Conservation (phyloP, 2,329 filamentous ascomycete genomes). For the Scedosporium aurantiacum region DNA sequence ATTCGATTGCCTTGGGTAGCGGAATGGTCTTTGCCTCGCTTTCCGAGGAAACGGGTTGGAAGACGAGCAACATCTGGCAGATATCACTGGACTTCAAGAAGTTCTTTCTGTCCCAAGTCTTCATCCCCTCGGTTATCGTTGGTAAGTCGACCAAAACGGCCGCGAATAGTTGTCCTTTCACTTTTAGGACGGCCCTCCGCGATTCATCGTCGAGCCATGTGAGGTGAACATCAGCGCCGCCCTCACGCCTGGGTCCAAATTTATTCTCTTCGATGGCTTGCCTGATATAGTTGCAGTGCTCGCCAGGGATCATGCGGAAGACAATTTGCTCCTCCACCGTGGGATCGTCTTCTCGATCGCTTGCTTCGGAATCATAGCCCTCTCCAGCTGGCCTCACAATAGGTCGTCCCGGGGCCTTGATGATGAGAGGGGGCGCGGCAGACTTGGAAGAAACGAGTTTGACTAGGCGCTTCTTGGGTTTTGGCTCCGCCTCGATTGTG, state of each 20-base stretch:
- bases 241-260: conserved; percentile 55
- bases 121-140: conserved; percentile 82
- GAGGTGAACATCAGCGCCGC: conserved; percentile 68
- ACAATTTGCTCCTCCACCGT: conserved; percentile 84
- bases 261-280: conserved; percentile 65
- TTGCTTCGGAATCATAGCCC: conserved; percentile 93
- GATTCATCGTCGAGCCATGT: conserved; percentile 68
- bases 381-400: conserved; percentile 66
- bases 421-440: conserved; percentile 23
- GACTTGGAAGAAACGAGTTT: not conserved
- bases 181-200: conserved; percentile 59
- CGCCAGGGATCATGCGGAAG: conserved; percentile 75
- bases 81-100: conserved; percentile 86
- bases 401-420: conserved; percentile 57
- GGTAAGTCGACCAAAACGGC: conserved; percentile 74
- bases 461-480: conserved; percentile 12
- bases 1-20: conserved; percentile 62
- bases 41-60: conserved; percentile 55
- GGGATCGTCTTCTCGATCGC: conserved; percentile 79
- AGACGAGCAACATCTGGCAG: conserved; percentile 77
- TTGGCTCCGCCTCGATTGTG: conserved; percentile 10
- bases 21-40: conserved; percentile 53
- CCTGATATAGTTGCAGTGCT: conserved; percentile 74
- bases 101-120: conserved; percentile 80
- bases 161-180: conserved; percentile 62